Evolutionary conservation across 83 land plant species (phyloP).

Genomic region (Picea mariana): DNA sequence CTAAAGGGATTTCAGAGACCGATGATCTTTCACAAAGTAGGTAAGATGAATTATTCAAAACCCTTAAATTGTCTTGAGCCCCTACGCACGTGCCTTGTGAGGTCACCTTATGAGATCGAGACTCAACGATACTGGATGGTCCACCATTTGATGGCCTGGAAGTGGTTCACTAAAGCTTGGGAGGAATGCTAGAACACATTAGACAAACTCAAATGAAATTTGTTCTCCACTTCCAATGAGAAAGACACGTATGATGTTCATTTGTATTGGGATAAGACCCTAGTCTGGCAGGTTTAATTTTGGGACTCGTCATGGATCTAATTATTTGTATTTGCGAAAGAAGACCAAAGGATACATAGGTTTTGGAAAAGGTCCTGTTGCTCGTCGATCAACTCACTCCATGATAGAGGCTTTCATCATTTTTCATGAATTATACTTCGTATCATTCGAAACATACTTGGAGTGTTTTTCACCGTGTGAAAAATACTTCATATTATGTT

Average conservation of each 20-base stretch:
- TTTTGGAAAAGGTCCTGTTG: not conserved
- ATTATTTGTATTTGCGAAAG: constrained; percentile 10
- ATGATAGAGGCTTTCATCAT: not conserved
- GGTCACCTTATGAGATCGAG: constrained; percentile 41
- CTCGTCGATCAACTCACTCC: not conserved
- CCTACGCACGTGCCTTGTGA: no score
- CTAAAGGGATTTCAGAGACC: no score
- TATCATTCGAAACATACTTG: no score
- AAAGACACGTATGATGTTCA: not conserved
- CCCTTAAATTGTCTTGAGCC: constrained; percentile 25
- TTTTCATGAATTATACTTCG: no score
- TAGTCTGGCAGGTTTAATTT: not conserved
- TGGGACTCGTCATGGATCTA: constrained; percentile 17
- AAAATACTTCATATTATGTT: not conserved
- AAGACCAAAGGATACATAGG: not conserved
- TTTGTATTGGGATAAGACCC: not conserved
- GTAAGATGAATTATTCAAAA: no score
- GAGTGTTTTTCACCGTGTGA: no score
- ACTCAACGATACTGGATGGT: constrained; percentile 39
- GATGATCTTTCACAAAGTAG: no score
- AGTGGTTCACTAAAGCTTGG: constrained; percentile 26
- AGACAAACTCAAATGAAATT: constrained; percentile 8
- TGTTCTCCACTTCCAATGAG: not conserved
- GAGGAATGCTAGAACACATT: constrained; percentile 24
- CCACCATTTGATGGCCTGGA: constrained; percentile 37